Evolutionary conservation across 805 yeast species (phyloP), one percentile per base, ranked within the genome.

Genomic region (Cyberlindnera xylosilytica): DNA sequence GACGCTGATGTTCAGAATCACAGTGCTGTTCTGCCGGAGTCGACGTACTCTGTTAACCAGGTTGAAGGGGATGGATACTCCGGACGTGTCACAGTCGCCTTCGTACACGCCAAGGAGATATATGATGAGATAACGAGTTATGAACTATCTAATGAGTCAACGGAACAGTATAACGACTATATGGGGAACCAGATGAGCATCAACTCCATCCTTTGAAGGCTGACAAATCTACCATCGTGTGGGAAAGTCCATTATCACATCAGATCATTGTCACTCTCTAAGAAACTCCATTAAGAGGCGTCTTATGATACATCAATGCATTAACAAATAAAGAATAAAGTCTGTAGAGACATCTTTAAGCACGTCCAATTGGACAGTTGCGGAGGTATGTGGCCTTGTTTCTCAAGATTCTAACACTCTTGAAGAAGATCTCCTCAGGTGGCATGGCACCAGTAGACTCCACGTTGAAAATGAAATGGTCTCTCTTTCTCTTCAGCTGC

Each of bases 381-480:
- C 85, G 79, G 64, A 86, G 70, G 60, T 82, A 83, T 50, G 81
- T 87, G 27, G 87, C 90, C 69, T 93, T 93, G 60, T 83, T 83
- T 65, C 81, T 86, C 62, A 93, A 73, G 41, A 89, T 81, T 62
- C 91, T 77, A 38, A 93, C 85, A 47, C 91, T 80, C 64, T 91
- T 93, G 69, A 88, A 80, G 67, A 93, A 93, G 41, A 93, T 88
- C 68, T 91, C 98, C 57, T 87, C 96, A 18, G 99, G 97, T 13
- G 88, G 72, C 96, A 93, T 90, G 32, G 97, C 96, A 30, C 99
- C 98, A 3, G 96, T 83, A 43, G 91, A 81, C 67, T 93, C 99
- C 36, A 93, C 89, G 57, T 89, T 87, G 72, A 88, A 93, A 39
- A 93, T 87, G 64, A 93, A 93, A 57, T 93, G 96, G 62, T 86